These are phyloP conservation scores for Halenospora varia DNA, from an alignment of 495 filamentous ascomycete species.

Conservation along the genomic window DNA sequence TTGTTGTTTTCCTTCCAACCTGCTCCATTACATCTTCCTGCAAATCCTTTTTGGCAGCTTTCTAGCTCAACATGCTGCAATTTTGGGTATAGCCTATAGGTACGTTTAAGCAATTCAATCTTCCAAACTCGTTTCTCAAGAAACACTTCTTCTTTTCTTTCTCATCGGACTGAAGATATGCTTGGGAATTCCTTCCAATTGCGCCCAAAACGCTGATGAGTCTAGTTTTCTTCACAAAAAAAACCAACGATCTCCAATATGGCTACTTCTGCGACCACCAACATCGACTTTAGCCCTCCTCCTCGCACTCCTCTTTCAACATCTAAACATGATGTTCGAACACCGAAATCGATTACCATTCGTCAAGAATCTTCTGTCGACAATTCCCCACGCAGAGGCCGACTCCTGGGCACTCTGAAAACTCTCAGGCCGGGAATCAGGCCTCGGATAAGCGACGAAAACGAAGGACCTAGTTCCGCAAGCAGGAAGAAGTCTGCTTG, in stretches of 20 bases:
- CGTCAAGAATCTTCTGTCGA: not conserved
- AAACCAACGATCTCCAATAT: not conserved
- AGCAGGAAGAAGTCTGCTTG: not conserved
- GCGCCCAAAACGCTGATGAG: not conserved
- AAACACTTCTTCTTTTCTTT: not conserved
- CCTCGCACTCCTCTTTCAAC: not conserved
- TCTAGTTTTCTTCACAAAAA: too few species aligned
- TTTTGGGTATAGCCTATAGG: slow-evolving; percentile 11
- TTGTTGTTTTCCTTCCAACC: too few species aligned
- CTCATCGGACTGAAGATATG: not conserved
- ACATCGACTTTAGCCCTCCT: not conserved
- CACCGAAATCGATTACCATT: not conserved
- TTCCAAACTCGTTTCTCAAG: not conserved
- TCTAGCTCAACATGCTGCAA: slow-evolving; percentile 7
- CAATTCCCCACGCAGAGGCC: not conserved
- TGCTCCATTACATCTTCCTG: not conserved
- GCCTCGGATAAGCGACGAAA: not conserved
- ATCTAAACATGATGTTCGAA: not conserved
- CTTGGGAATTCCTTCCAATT: not conserved
- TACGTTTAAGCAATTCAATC: not conserved
- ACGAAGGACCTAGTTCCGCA: not conserved
- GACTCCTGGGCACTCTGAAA: not conserved
- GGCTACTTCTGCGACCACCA: not conserved
- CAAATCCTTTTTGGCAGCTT: not conserved
- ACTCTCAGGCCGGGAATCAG: not conserved